Evolutionary conservation across 1,284 basidiomycete genomes (phyloP).

Genomic region (Porodaedalea pini): DNA sequence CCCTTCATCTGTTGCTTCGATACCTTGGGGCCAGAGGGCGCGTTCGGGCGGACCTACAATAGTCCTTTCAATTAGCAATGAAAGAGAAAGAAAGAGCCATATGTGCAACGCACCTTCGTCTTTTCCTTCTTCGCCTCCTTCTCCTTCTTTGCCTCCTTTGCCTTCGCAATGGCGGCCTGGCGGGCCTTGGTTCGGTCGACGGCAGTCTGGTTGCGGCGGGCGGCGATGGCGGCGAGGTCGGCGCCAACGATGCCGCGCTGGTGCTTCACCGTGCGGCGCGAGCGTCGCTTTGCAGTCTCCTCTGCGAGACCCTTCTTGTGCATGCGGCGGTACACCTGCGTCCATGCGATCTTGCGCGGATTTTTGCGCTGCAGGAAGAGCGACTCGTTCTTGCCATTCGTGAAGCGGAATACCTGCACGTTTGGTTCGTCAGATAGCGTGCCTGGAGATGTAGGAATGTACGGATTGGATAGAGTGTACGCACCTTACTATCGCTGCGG

Average conservation of each 20-base stretch:
- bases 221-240: constrained; percentile 86
- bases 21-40: constrained; percentile 70
- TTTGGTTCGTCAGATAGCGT: constrained; percentile 10
- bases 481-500: constrained; percentile 92
- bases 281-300: constrained; percentile 98
- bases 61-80: too few species aligned
- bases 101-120: constrained; percentile 47
- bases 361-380: constrained; percentile 99
- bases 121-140: constrained; percentile 90
- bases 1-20: constrained; percentile 98
- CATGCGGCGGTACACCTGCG: constrained; percentile 93
- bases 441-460: neutral
- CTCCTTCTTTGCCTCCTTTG: constrained; percentile 93
- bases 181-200: constrained; percentile 82
- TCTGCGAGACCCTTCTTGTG: constrained; percentile 99
- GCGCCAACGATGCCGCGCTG: constrained; percentile 98
- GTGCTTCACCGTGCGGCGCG: constrained; percentile 95
- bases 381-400: constrained; percentile 87
- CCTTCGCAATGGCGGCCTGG: constrained; percentile 84
- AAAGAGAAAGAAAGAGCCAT: constrained; percentile 6
- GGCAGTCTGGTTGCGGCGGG: constrained; percentile 88
- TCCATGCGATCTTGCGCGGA: constrained; percentile 99
- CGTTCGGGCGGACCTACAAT: constrained; percentile 50
- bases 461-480: constrained; percentile 24
- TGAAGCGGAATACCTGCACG: constrained; percentile 86